Base-by-base conservation (phyloP, 371 early-diverging fungal genomes). In the Rhizopus arrhizus region DNA sequence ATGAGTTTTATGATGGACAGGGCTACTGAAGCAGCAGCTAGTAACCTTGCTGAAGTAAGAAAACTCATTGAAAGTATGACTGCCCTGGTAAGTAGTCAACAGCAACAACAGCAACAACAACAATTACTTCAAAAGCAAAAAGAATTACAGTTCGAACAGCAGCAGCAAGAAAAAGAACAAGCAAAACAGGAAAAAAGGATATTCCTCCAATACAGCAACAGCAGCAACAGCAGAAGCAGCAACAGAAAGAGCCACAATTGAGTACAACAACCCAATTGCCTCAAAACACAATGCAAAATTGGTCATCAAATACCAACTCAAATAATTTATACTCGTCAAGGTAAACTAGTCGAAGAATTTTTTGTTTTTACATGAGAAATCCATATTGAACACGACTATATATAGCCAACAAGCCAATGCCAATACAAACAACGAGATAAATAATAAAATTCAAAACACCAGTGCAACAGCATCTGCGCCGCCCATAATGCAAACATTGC, bases 61-160 rank as follows among this genome's bases (percentile, higher is more conserved):
- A 80, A 80, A 53, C 68, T 80, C 29, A 77, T 80, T 46, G 81
- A 80, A 57, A 74, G 77, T 33, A 80, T 80, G 77, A 80, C 73
- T 59, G 75, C 77, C 13, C 61, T 80, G 7, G 74, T 77, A 31
- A 69, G 68, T 36, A 72, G 67, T 29, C 77, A 73, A 58, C 58
- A 66, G 12, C 59, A 64, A 46, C 74, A 68, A 47, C 78, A 78
- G 36, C 78, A 72, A 51, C 70, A 73, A 31, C 69, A 68, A 43
- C 59, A 64, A 55, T 59, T 57, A 15, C 66, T 62, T 35, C 69
- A 64, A 56, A 41, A 58, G 34, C 58, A 56, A 55, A 41, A 56
- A 10, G 42, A 59, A 36, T 32, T 41, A 38, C 33, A 59, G 22
- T 16, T 51, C 16, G 31, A 59, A 53, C 40, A 52, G 36, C 59